These are phyloP conservation scores for Drechslerella dactyloides DNA, from an alignment of 2,329 filamentous ascomycete genomes.

Conservation along the genomic window DNA sequence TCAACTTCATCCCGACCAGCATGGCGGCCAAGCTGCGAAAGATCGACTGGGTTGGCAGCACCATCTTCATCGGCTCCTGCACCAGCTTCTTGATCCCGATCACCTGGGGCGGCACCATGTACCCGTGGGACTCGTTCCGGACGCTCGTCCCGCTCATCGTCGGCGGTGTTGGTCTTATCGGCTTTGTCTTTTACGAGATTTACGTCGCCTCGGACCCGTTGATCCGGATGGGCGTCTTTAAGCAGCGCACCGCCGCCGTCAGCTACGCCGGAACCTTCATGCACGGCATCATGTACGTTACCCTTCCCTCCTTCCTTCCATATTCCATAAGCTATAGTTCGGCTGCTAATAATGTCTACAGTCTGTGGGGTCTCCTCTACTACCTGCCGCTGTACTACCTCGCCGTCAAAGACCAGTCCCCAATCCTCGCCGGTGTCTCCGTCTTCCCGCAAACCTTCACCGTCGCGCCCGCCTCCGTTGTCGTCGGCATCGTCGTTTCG, in stretches of 20 bases:
- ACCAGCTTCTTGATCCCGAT: conserved; percentile 69
- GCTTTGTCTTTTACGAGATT: conserved; percentile 65
- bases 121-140: conserved; percentile 68
- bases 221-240: conserved; percentile 61
- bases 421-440: conserved; percentile 65
- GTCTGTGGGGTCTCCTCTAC: conserved; percentile 64
- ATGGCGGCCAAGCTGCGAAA: conserved; percentile 62
- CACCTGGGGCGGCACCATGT: conserved; percentile 71
- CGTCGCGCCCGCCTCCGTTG: conserved; percentile 67
- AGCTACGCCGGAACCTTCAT: conserved; percentile 65
- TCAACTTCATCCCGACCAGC: conserved; percentile 62
- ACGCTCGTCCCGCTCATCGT: conserved; percentile 69
- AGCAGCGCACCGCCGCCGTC: conserved; percentile 62
- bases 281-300: conserved; percentile 63
- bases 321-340: conserved; percentile 19
- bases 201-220: conserved; percentile 63
- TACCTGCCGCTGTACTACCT: conserved; percentile 65
- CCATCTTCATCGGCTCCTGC: conserved; percentile 67
- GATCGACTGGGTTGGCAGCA: conserved; percentile 69
- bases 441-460: conserved; percentile 68
- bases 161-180: conserved; percentile 63
- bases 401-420: conserved; percentile 64
- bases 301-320: conserved; percentile 3
- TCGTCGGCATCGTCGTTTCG: conserved; percentile 65
- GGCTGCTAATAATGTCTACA: conserved; percentile 9